phyloP scores from a whole-genome alignment of 2,329 filamentous ascomycete species.

The Fusarium setosum region DNA sequence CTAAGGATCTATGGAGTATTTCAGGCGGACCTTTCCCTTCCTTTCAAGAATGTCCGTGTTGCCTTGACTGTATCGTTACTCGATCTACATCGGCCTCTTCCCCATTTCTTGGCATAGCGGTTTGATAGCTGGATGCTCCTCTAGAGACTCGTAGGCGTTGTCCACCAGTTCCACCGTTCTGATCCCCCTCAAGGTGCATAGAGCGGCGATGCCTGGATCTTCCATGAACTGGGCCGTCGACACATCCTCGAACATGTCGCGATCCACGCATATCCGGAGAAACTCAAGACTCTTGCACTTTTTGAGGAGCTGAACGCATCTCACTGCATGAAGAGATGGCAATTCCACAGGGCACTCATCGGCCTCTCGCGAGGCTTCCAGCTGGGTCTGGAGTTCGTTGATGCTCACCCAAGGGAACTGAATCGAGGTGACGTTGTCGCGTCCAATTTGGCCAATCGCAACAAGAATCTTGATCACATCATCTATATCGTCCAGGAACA shows the following conservation, averaged over 20 bases:
- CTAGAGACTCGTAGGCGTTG: not conserved
- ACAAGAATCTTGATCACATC: constrained; percentile 12
- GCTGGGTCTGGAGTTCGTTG: not conserved
- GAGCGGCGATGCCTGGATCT: constrained; percentile 8
- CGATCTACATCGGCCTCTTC: too few species aligned
- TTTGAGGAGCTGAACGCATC: constrained; percentile 15
- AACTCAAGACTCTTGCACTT: constrained; percentile 5
- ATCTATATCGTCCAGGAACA: constrained; percentile 11
- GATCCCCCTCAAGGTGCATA: not conserved
- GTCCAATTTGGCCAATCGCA: constrained; percentile 13
- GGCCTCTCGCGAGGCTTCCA: not conserved
- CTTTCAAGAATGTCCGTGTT: too few species aligned
- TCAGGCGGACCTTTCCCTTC: too few species aligned
- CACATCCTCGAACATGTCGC: not conserved
- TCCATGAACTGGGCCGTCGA: not conserved
- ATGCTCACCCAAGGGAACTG: constrained; percentile 14
- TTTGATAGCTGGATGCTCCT: not conserved
- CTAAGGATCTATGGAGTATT: too few species aligned
- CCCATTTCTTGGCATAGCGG: not conserved
- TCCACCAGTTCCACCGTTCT: not conserved
- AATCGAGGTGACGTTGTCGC: constrained; percentile 14
- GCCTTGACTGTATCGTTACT: too few species aligned
- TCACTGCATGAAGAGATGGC: constrained; percentile 2
- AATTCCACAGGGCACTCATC: not conserved
- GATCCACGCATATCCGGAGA: not conserved